Percentiles rank a stretch among this genome's conserved stretches.
phyloP scores from a whole-genome alignment of 2,329 filamentous ascomycete genomes.

The Metarhizium rileyi region DNA sequence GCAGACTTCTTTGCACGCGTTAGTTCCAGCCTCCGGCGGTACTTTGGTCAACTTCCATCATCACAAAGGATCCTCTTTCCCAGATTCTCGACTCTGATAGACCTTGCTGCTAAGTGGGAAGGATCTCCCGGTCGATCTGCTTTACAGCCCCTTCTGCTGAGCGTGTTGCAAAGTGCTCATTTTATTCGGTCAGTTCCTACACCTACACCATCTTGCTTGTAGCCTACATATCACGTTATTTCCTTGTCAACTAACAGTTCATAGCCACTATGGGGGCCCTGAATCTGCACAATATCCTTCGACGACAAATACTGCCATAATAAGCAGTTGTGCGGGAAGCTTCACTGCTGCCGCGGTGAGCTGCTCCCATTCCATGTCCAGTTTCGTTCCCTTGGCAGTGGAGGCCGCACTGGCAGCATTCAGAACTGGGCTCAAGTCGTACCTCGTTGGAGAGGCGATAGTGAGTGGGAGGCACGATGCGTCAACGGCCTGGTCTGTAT shows the following conservation, averaged over 20 bases:
- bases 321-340: slow-evolving; percentile 17
- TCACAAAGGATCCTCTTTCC: not conserved
- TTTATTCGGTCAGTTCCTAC: slow-evolving; percentile 15
- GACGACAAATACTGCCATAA: slow-evolving; percentile 10
- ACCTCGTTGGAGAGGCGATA: not conserved
- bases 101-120: not conserved
- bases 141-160: slow-evolving; percentile 15
- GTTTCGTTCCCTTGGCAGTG: slow-evolving; percentile 13
- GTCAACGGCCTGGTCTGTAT: slow-evolving; percentile 12
- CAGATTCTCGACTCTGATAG: not conserved
- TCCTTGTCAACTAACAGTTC: not conserved
- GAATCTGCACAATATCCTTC: slow-evolving; percentile 12
- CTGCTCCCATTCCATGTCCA: slow-evolving; percentile 14
- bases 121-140: slow-evolving; percentile 7
- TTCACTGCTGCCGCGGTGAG: slow-evolving; percentile 17
- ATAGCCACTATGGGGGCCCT: not conserved
- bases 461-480: not conserved
- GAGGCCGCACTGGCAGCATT: slow-evolving; percentile 12
- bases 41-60: not conserved
- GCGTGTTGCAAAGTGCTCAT: slow-evolving; percentile 14
- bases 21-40: not conserved
- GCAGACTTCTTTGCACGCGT: not conserved
- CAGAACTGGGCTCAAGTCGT: slow-evolving; percentile 13
- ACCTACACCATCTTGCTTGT: not conserved
- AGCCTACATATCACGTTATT: not conserved